Evolutionary conservation across 495 filamentous ascomycete species (phyloP), one percentile per base, ranked within the genome.

Genomic region (Polyplosphaeria fusca): DNA sequence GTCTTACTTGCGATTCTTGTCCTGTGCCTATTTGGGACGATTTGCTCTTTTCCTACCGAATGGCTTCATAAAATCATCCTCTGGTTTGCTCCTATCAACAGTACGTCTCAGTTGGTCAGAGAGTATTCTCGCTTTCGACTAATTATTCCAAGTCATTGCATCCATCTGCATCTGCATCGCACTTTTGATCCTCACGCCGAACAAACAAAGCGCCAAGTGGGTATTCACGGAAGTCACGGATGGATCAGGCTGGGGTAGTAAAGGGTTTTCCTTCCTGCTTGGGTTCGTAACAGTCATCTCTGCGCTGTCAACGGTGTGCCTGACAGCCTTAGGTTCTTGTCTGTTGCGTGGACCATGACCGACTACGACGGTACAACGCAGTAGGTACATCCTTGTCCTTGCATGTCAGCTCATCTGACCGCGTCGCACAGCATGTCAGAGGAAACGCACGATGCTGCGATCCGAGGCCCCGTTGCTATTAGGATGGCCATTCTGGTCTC

Each of bases 311-410:
- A 27, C 14, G 24, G 9, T 30, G 18, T 14, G 25, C 23, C 52
- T 67, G 49, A 67, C 60, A 45, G 40, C 18, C 20, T 25, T 40
- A 69, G 67, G 19, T 86, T 86, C 65, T 69, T 88, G 20, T 82
- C 80, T 7, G 84, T 85, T 23, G 80, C 81, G 0, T 88, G 85
- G 84, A 84, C 81, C 11, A 87, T 88, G 84, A 88, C 85, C 14
- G 85, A 88, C 63, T 88, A 88, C 58, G 85, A 87, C 63, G 84
- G 82, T 24, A 88, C 85, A 0, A 86, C 85, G 14, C 85, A 88
- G 79, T 83, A 63, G 67, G 76, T 65, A 42, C 35, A 39, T 24
- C 60, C 30, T 25, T 45, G 16, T 42, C 40, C 26, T 13, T 35
- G 40, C 22, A 32, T 1, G 48, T 48, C 37, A 58, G 41, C 55